These are phyloP conservation scores for Trichoderma sp. DNA, from an alignment of 2,329 filamentous ascomycete species.

Conservation along the genomic window DNA sequence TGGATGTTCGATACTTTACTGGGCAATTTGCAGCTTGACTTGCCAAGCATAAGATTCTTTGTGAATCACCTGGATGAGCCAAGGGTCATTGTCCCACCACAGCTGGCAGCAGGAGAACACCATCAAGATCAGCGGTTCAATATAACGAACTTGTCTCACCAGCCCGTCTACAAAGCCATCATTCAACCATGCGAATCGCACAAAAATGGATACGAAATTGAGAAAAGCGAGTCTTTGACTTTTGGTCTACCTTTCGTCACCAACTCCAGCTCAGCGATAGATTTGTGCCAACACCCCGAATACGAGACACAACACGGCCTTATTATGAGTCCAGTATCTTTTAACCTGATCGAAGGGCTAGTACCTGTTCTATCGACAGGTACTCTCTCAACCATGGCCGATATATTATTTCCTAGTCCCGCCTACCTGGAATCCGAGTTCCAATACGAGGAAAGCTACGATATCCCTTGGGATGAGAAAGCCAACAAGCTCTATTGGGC, in stretches of 20 bases:
- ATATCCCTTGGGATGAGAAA: conserved; percentile 55
- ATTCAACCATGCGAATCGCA: conserved; percentile 38
- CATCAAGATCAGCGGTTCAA: conserved; percentile 27
- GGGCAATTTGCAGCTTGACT: conserved; percentile 30
- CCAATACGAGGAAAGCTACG: conserved; percentile 46
- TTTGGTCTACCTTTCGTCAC: conserved; percentile 45
- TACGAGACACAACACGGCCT: conserved; percentile 51
- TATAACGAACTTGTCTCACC: conserved; percentile 37
- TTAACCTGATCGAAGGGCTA: conserved; percentile 45
- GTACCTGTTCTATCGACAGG: conserved; percentile 54
- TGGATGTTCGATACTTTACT: conserved; percentile 41
- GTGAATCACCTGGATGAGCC: conserved; percentile 56
- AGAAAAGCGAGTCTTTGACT: conserved; percentile 22
- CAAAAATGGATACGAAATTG: not conserved
- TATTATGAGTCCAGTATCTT: conserved; percentile 48
- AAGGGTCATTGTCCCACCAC: conserved; percentile 43
- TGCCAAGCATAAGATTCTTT: conserved; percentile 48
- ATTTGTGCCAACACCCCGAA: conserved; percentile 52
- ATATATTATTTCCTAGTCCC: conserved; percentile 57
- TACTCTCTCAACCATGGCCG: conserved; percentile 52
- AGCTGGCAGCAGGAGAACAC: not conserved
- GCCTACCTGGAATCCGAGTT: conserved; percentile 52
- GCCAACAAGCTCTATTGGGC: conserved; percentile 59
- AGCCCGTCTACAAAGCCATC: conserved; percentile 39
- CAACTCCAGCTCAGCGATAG: conserved; percentile 35